These are phyloP conservation scores for Dioscorea cayenensis DNA, from an alignment of 116 monocot species.

Conservation along the genomic window DNA sequence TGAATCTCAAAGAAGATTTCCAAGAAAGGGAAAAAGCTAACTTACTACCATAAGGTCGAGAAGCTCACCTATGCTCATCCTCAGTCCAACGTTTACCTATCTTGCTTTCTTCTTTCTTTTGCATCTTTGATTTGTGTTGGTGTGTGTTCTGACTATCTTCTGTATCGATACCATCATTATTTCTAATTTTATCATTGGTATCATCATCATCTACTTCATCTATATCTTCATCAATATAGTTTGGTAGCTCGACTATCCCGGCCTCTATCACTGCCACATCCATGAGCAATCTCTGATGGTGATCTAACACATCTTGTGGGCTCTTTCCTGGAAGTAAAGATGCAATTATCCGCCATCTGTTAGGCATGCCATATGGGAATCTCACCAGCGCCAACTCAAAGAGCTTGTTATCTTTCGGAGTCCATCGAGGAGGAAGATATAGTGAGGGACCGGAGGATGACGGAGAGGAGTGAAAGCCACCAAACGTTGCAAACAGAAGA, in stretches of 20 bases:
- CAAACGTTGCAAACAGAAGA: too few relatives aligned
- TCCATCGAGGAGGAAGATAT: not conserved
- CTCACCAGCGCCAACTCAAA: not conserved
- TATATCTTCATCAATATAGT: not conserved
- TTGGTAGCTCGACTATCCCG: not conserved
- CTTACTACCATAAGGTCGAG: not conserved
- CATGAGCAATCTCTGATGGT: not conserved
- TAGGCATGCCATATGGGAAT: not conserved
- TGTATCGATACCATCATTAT: not conserved
- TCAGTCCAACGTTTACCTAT: conserved; percentile 5
- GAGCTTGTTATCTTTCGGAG: not conserved
- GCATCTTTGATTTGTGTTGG: not conserved
- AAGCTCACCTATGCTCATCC: conserved; percentile 7
- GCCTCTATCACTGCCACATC: conserved; percentile 4
- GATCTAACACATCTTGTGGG: conserved; percentile 5
- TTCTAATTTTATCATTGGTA: too few relatives aligned
- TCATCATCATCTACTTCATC: not conserved
- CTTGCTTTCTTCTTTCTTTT: not conserved
- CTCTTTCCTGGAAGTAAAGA: not conserved
- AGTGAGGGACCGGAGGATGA: not conserved
- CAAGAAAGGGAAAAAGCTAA: not conserved
- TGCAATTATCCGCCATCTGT: not conserved
- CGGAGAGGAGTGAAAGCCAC: too few relatives aligned
- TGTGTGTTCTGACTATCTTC: not conserved
- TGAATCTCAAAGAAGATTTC: too few relatives aligned